A percentile compares a stretch with the other conserved stretches of the same genome.
Evolutionary conservation across 768 basidiomycete species (phyloP).

Genomic region (Coprinopsis cinerea): DNA sequence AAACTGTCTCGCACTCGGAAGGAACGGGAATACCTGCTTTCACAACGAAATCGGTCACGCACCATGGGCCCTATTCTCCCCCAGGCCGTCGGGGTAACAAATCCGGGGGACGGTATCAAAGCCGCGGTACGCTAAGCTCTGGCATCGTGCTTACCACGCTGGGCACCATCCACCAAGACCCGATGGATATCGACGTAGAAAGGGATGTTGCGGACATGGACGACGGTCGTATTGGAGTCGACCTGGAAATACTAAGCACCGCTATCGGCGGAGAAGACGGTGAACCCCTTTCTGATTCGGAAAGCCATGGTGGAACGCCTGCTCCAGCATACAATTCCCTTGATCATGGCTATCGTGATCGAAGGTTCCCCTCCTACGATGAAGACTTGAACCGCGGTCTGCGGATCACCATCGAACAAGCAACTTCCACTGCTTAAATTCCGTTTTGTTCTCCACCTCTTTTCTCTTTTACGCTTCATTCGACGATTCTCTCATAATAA

Average conservation of each 20-base stretch:
- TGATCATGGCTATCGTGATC: constrained; percentile 40
- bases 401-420: constrained; percentile 58
- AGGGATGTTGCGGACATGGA: constrained; percentile 54
- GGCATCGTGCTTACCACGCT: constrained; percentile 61
- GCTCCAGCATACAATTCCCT: constrained; percentile 50
- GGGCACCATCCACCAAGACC: constrained; percentile 51
- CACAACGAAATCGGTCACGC: constrained; percentile 55
- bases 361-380: constrained; percentile 13
- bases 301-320: constrained; percentile 37
- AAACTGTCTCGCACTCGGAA: constrained; percentile 70
- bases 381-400: constrained; percentile 37
- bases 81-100: constrained; percentile 39
- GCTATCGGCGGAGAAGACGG: constrained; percentile 48
- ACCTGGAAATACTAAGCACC: constrained; percentile 46
- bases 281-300: constrained; percentile 42
- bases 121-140: constrained; percentile 49
- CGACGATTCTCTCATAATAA: not conserved
- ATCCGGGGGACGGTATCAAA: constrained; percentile 30
- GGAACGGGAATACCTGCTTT: constrained; percentile 65
- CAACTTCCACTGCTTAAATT: constrained; percentile 24
- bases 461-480: constrained; percentile 6
- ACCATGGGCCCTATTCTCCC: constrained; percentile 49
- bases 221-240: constrained; percentile 48
- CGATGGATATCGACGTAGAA: constrained; percentile 42
- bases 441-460: not conserved